Base-by-base conservation (phyloP, 139 green algal genomes). In the Chlorella vulgaris region DNA sequence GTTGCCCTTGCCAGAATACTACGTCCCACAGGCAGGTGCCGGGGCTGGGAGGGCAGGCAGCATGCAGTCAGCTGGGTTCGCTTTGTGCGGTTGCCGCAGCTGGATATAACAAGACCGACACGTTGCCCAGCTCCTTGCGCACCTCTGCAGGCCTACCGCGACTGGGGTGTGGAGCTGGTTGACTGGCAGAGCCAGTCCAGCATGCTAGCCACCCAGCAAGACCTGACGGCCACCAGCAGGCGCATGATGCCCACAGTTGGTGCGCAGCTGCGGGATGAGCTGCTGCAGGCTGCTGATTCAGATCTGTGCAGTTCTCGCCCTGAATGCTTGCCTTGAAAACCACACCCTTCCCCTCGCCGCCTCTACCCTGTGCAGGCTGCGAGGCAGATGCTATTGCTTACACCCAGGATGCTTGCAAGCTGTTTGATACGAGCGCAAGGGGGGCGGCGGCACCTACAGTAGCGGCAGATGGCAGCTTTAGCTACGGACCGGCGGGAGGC, bases 111-210 rank as follows among this genome's bases (percentile, higher is more conserved):
- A n/a, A n/a, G n/a, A n/a, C n/a, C n/a, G n/a, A n/a, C n/a, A n/a
- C n/a, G n/a, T n/a, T n/a, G n/a, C n/a, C n/a, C n/a, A n/a, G n/a
- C 6, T 2, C 35, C 31, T 7, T 68, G 43, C 73, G 26, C 35
- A 39, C 35, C 91, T 28, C 89, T 88, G 0, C 79, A 88, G 35
- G 91, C 92, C 4, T 95, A 88, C 75, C 75, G 84, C 0, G 91
- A 95, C 29, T 95, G 91, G 93, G 91, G 84, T 7, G 89, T 96
- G 6, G 75, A 87, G 50, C 65, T 95, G 62, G 86, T 61, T 21
- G 92, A 96, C 81, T 96, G 92, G 92, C 92, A 96, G 79, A 88
- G 81, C 5, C 90, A 94, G 70, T 91, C 86, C 85, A 95, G 91
- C 86, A 79, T 83, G 77, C 51, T 67, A 50, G 74, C 76, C 2